phyloP scores from a whole-genome alignment of 2,329 filamentous ascomycete species.

The Colletotrichum destructivum region DNA sequence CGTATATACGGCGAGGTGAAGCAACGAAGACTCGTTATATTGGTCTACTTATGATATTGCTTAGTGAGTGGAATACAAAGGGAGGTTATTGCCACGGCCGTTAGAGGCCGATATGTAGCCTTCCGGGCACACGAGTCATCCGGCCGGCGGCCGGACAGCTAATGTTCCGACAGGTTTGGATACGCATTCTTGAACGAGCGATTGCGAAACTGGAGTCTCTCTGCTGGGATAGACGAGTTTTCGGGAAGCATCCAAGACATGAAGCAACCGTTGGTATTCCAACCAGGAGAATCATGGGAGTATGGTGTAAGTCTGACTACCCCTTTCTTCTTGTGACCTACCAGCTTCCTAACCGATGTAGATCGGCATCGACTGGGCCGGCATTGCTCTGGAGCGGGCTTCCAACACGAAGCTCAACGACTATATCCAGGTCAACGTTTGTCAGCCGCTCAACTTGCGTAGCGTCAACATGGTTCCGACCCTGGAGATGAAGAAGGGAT shows the following conservation, averaged over 20 bases:
- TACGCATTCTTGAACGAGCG: background rate
- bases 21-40: too few species aligned
- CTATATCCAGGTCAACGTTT: background rate
- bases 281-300: background rate
- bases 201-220: background rate
- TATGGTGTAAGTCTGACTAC: background rate
- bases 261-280: background rate
- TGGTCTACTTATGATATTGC: too few species aligned
- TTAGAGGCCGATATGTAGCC: too few species aligned
- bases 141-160: too few species aligned
- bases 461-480: background rate
- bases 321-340: background rate
- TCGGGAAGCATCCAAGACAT: background rate
- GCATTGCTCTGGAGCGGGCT: background rate
- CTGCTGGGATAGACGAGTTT: background rate
- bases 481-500: background rate
- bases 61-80: too few species aligned
- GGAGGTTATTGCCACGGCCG: too few species aligned
- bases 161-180: too few species aligned
- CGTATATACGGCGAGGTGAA: too few species aligned
- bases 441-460: background rate
- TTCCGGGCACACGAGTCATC: too few species aligned
- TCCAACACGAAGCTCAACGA: background rate
- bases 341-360: background rate
- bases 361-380: background rate